phyloP scores from a whole-genome alignment of 2,329 filamentous ascomycete species.

The Chaetomiaceae sp. region DNA sequence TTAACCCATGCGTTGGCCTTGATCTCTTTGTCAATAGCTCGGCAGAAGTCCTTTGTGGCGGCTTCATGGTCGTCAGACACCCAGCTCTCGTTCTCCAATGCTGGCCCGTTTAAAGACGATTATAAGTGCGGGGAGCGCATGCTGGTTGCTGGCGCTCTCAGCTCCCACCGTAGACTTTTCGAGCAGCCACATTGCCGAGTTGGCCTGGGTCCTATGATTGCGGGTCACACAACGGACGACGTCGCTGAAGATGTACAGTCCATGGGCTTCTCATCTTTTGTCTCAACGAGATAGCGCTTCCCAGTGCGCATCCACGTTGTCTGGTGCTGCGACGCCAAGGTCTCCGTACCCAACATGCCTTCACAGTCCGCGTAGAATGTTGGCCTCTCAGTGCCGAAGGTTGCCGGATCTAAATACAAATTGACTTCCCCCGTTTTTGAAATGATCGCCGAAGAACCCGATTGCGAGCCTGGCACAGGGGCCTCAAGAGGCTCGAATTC shows the following conservation, averaged over 20 bases:
- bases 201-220: not conserved
- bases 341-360: not conserved
- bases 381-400: not conserved
- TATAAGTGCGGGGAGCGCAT: not conserved
- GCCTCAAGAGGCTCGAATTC: too few species aligned
- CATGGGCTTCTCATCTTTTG: too few species aligned
- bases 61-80: not conserved
- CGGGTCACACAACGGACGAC: not conserved
- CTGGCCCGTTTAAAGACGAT: not conserved
- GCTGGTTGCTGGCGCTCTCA: not conserved
- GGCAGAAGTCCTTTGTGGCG: not conserved
- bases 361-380: not conserved
- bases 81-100: not conserved
- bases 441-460: not conserved
- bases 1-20: not conserved
- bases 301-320: not conserved
- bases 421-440: not conserved
- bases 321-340: not conserved
- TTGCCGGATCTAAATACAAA: not conserved
- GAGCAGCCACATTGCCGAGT: not conserved
- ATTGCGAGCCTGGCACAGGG: too few species aligned
- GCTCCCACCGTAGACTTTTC: not conserved
- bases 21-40: not conserved
- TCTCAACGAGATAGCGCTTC: not conserved
- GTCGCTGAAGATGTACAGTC: constrained; percentile 1